Evolutionary conservation across 306 rosid species (phyloP).

Genomic region (Arachis hypogaea): DNA sequence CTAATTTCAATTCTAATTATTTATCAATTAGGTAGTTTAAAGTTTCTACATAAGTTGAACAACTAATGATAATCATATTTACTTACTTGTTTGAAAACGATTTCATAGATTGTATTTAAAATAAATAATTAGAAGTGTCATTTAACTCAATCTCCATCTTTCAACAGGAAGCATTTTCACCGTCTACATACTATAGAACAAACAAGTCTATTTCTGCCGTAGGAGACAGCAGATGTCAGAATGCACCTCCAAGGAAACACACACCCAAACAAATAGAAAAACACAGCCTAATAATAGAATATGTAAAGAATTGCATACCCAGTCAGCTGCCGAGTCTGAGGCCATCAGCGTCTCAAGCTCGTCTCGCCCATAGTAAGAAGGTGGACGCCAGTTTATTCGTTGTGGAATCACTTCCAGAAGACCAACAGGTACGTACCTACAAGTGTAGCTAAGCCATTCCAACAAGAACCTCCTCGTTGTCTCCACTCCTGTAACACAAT

Average conservation of each 20-base stretch:
- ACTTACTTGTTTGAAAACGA: not conserved
- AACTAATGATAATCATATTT: not conserved
- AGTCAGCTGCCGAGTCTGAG: constrained; percentile 95
- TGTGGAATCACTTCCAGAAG: constrained; percentile 87
- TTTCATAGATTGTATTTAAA: not conserved
- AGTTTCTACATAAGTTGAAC: not conserved
- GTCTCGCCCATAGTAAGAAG: constrained; percentile 74
- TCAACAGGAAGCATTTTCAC: constrained; percentile 13
- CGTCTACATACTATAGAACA: not conserved
- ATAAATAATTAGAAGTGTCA: not conserved
- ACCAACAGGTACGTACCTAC: constrained; percentile 84
- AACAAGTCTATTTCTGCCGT: constrained; percentile 1
- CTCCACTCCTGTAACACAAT: constrained; percentile 71
- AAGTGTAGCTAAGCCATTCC: constrained; percentile 97
- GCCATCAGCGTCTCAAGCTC: constrained; percentile 95
- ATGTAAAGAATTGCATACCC: constrained; percentile 60
- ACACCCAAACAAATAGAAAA: constrained; percentile 7
- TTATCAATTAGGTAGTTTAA: not conserved
- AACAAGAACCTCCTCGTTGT: constrained; percentile 86
- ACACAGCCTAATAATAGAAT: not conserved
- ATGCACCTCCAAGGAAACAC: not conserved
- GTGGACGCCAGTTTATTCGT: constrained; percentile 84
- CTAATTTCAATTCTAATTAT: not conserved
- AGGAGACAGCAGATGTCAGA: not conserved
- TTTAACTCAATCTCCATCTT: not conserved